Evolutionary conservation across 176 grass and related monocot species (phyloP).

Genomic region (Canna indica): DNA sequence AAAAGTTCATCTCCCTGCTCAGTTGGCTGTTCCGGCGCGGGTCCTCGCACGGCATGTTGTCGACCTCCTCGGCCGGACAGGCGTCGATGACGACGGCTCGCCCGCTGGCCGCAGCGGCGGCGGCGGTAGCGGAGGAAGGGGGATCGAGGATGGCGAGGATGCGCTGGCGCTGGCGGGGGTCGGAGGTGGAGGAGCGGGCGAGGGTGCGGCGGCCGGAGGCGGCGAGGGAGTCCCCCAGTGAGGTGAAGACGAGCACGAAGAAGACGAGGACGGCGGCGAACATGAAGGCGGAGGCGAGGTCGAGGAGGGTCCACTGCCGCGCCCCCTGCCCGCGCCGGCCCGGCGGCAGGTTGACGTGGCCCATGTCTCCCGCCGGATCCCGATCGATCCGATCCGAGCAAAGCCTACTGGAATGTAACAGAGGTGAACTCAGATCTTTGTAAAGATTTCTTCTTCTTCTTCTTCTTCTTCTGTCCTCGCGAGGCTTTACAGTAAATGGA

Average conservation of each 20-base stretch:
- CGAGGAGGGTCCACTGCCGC: conserved; percentile 64
- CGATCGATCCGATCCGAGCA: neutral
- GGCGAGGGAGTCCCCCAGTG: conserved; percentile 34
- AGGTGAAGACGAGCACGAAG: conserved; percentile 70
- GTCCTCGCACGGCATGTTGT: conserved; percentile 91
- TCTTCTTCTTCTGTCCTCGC: neutral
- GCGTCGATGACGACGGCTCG: conserved; percentile 22
- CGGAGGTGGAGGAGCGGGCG: conserved; percentile 19
- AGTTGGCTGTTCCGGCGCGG: conserved; percentile 80
- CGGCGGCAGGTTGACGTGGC: conserved; percentile 52
- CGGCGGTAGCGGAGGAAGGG: neutral
- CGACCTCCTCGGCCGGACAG: conserved; percentile 65
- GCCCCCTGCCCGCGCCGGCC: conserved; percentile 24
- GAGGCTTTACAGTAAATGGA: neutral
- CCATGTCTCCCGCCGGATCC: conserved; percentile 4
- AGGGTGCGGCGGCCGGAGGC: conserved; percentile 28
- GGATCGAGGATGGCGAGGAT: conserved; percentile 21
- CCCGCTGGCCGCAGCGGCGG: conserved; percentile 3
- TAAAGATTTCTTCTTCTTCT: neutral
- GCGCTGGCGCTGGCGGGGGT: conserved; percentile 20
- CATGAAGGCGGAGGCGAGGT: conserved; percentile 43
- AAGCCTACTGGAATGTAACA: neutral
- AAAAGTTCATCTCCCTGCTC: conserved; percentile 90
- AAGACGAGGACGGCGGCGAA: conserved; percentile 61
- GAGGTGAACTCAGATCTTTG: neutral